Conservation (phyloP, 75 land plant species). For the Picea sitchensis region DNA sequence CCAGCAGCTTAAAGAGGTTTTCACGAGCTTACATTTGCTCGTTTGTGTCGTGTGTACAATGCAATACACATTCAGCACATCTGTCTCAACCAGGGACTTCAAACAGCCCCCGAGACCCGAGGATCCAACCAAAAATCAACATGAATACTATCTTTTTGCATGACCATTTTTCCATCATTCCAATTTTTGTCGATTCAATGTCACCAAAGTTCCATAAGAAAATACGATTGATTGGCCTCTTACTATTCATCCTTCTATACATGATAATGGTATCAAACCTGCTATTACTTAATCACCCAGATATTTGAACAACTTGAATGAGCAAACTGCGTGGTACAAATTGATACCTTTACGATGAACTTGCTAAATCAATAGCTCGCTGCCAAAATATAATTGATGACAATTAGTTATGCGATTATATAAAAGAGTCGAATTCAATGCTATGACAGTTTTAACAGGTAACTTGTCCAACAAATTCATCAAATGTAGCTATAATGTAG, state of each 20-base stretch:
- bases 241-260: too few species aligned
- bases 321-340: not conserved
- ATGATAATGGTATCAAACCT: not conserved
- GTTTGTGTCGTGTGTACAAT: not conserved
- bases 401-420: not conserved
- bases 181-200: not conserved
- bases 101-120: not conserved
- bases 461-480: not conserved
- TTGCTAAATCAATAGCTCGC: conserved; percentile 10
- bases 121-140: not conserved
- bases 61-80: not conserved
- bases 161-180: not conserved
- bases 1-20: not conserved
- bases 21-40: not conserved
- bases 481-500: not conserved
- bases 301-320: not conserved
- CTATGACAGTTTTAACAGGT: not conserved
- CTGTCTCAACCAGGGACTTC: not conserved
- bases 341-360: not conserved
- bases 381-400: not conserved
- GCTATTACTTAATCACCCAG: not conserved
- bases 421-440: not conserved
- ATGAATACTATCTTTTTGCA: not conserved
- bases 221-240: not conserved
- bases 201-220: not conserved